These are phyloP conservation scores for Chlamydomonas incerta DNA, from an alignment of 139 green algal genomes.

Conservation along the genomic window DNA sequence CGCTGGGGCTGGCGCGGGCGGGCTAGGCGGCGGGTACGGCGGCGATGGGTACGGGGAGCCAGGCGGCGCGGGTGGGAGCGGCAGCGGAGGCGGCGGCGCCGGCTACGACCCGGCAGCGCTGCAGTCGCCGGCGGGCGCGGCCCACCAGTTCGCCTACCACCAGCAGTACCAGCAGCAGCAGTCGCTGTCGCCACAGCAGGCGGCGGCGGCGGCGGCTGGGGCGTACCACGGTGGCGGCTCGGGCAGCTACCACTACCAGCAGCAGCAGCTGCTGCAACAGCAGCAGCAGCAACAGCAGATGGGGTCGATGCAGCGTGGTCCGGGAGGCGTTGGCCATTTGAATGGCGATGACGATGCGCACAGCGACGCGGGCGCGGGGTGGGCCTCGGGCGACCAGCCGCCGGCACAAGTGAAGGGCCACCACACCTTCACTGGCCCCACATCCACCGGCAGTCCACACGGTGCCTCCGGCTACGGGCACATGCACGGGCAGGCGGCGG, in stretches of 20 bases:
- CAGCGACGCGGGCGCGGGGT: slow-evolving; percentile 18
- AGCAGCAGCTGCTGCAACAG: neutral
- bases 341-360: neutral
- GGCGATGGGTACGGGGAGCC: neutral
- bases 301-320: too few species aligned
- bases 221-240: neutral
- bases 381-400: neutral
- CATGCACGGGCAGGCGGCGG: neutral
- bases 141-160: neutral
- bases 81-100: neutral
- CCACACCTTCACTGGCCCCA: neutral
- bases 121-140: neutral
- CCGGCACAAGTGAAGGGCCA: neutral
- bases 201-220: too few species aligned
- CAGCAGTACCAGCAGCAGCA: neutral
- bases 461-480: neutral
- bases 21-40: neutral
- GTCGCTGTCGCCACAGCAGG: neutral
- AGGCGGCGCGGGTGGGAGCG: neutral
- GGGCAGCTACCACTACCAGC: neutral
- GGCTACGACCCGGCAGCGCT: neutral
- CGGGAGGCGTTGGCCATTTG: too few species aligned
- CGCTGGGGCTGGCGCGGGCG: too few species aligned
- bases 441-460: neutral
- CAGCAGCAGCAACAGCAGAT: neutral